Conservation (phyloP, 139 green algal genomes). For the Coccomyxa sp. region DNA sequence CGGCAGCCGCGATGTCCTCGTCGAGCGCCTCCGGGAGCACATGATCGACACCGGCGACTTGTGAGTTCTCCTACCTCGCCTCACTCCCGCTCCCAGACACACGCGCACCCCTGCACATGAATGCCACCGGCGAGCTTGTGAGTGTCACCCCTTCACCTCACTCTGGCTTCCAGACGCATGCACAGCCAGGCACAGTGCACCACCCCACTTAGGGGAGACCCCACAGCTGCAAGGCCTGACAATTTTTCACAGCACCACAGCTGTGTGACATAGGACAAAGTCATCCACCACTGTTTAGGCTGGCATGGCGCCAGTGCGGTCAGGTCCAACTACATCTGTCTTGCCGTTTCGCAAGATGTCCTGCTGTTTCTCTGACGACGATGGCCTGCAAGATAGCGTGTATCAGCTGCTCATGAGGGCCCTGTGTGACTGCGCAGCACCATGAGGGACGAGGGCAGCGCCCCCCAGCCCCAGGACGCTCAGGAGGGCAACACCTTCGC, state of each 20-base stretch:
- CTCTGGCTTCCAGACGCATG: background rate
- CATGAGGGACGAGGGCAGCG: background rate
- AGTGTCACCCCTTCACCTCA: background rate
- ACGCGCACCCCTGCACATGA: too few species aligned
- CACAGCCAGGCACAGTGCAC: background rate
- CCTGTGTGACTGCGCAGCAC: background rate
- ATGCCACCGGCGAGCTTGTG: too few species aligned
- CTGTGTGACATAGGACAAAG: too few species aligned
- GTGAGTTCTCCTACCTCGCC: slow-evolving; percentile 29
- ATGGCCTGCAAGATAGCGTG: too few species aligned
- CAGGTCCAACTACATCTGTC: background rate
- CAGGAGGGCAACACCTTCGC: background rate
- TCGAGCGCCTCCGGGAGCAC: slow-evolving; percentile 57
- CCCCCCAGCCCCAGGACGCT: background rate
- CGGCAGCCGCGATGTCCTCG: slow-evolving; percentile 57
- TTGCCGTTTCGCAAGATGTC: background rate
- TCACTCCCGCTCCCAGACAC: background rate
- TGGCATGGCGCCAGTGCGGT: too few species aligned
- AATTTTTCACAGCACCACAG: too few species aligned
- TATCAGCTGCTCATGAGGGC: background rate
- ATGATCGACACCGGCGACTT: slow-evolving; percentile 57
- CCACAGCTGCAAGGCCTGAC: background rate
- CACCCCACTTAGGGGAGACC: background rate
- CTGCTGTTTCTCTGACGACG: too few species aligned
- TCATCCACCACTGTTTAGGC: too few species aligned